These are phyloP conservation scores for Gossypium aridum DNA, from an alignment of 441 rosid species.

Conservation along the genomic window DNA sequence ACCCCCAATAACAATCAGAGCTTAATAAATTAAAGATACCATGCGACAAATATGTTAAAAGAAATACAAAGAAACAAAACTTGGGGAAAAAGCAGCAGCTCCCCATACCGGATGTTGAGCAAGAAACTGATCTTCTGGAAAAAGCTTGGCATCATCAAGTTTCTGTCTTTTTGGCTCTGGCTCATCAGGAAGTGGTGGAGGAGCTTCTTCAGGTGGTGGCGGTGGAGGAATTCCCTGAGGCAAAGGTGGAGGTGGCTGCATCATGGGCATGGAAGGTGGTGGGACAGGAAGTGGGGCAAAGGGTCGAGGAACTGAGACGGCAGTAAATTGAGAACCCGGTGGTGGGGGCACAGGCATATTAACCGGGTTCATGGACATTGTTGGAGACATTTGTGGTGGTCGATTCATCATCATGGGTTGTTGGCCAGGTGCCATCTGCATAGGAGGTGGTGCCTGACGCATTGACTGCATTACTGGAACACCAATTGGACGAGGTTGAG, in stretches of 20 bases:
- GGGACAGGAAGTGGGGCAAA: constrained; percentile 42
- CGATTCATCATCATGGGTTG: constrained; percentile 58
- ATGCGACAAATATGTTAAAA: background rate
- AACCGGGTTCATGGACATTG: constrained; percentile 36
- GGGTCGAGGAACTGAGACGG: constrained; percentile 52
- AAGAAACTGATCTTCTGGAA: constrained; percentile 85
- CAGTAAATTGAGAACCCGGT: constrained; percentile 80
- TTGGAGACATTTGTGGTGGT: constrained; percentile 49
- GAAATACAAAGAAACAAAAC: background rate
- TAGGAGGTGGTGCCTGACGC: constrained; percentile 60
- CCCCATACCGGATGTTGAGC: constrained; percentile 67
- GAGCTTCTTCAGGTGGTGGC: constrained; percentile 93
- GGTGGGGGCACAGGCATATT: constrained; percentile 65
- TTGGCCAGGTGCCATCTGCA: constrained; percentile 62
- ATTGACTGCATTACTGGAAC: constrained; percentile 56
- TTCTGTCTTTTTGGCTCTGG: constrained; percentile 92
- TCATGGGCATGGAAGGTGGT: constrained; percentile 47
- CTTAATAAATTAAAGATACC: background rate
- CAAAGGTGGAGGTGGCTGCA: constrained; percentile 79
- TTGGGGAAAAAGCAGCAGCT: background rate
- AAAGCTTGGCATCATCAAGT: constrained; percentile 70
- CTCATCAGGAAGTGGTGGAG: constrained; percentile 94
- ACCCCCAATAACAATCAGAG: background rate
- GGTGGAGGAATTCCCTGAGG: constrained; percentile 89
- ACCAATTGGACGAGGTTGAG: constrained; percentile 64